A percentile compares a stretch with the other conserved stretches of the same genome.
Conservation (phyloP, 1,284 basidiomycete genomes). For the Puccinia hordei region DNA sequence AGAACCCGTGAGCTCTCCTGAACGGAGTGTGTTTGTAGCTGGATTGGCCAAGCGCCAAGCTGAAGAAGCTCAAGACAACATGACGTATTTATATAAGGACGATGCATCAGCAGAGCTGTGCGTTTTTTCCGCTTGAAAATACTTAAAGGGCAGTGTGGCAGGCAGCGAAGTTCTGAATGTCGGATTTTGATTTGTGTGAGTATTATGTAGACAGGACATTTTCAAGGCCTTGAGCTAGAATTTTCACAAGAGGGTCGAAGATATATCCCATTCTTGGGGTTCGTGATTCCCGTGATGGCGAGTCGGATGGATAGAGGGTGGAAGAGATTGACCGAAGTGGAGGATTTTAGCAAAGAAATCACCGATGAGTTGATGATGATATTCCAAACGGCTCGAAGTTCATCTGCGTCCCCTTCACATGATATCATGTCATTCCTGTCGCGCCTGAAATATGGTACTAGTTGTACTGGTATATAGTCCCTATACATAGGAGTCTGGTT, state of each 20-base stretch:
- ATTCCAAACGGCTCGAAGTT: constrained; percentile 1
- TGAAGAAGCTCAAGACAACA: constrained; percentile 7
- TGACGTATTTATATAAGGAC: not conserved
- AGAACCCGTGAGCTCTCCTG: not conserved
- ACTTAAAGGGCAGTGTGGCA: not conserved
- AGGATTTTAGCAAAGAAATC: not conserved
- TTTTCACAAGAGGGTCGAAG: no score
- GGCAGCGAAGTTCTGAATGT: not conserved
- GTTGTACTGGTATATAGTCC: no score
- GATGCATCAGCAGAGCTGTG: not conserved
- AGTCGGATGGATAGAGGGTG: not conserved
- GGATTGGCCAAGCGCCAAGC: not conserved
- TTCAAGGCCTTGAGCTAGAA: no score
- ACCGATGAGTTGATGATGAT: not conserved
- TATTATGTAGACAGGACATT: no score
- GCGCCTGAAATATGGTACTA: not conserved
- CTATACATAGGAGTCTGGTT: no score
- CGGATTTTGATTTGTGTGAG: not conserved
- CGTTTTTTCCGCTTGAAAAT: not conserved
- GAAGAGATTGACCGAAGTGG: not conserved
- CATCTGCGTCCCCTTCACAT: not conserved
- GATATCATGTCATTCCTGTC: not conserved
- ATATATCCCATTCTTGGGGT: no score
- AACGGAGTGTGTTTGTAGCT: not conserved
- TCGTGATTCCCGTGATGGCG: not conserved